Percentiles rank a stretch among this genome's conserved stretches.
Evolutionary conservation across 169 alveolate species (phyloP).

Genomic region (Cryptosporidium ubiquitum): DNA sequence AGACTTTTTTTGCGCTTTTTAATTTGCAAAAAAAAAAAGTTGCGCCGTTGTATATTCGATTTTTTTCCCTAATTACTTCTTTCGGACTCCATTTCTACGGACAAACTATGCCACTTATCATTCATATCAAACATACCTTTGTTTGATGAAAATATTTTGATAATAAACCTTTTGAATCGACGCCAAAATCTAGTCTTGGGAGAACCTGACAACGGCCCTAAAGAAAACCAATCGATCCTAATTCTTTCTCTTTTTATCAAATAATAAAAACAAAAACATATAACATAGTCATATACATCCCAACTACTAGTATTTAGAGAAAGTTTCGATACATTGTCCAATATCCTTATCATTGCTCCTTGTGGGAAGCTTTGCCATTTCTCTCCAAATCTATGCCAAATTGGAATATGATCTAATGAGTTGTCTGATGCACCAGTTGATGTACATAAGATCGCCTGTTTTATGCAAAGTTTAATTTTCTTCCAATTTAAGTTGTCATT

Average conservation of each 20-base stretch:
- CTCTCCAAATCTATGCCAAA: constrained; percentile 70
- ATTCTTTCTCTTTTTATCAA: constrained; percentile 48
- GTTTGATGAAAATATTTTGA: constrained; percentile 14
- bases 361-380: constrained; percentile 74
- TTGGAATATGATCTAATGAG: constrained; percentile 45
- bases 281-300: constrained; percentile 69
- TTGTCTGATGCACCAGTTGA: neutral
- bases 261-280: constrained; percentile 41
- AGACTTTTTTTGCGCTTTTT: neutral
- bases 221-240: constrained; percentile 55
- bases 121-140: constrained; percentile 41
- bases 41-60: neutral
- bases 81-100: neutral
- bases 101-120: neutral
- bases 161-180: constrained; percentile 25
- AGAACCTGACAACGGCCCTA: constrained; percentile 71
- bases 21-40: too few relatives aligned
- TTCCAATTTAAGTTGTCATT: constrained; percentile 16
- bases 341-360: constrained; percentile 70
- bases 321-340: constrained; percentile 47
- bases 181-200: constrained; percentile 60
- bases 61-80: neutral
- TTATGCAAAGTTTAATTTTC: neutral
- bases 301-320: constrained; percentile 42
- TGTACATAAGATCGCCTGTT: constrained; percentile 19